Conservation (phyloP, 2,329 filamentous ascomycete genomes). For the Fusarium burgessii region DNA sequence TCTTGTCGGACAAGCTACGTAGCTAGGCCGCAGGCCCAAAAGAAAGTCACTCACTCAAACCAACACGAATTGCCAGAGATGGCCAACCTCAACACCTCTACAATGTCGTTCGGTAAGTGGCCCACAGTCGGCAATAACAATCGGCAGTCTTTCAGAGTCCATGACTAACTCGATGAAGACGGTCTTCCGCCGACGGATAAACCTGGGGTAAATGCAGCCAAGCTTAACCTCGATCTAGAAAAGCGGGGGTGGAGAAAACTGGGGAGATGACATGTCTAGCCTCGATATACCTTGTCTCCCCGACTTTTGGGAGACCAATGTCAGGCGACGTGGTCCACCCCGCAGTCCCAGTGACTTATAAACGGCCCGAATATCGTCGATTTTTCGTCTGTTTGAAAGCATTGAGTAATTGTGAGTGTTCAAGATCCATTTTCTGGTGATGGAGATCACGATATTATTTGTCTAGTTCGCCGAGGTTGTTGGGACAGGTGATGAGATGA, state of each 20-base stretch:
- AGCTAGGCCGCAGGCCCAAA: no score
- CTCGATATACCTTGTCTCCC: background rate
- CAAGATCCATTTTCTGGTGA: background rate
- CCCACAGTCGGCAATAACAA: no score
- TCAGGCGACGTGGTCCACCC: background rate
- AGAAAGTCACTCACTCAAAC: no score
- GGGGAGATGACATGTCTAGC: slow-evolving; percentile 5
- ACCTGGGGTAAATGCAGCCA: slow-evolving; percentile 10
- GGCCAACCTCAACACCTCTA: no score
- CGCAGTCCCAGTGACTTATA: slow-evolving; percentile 3
- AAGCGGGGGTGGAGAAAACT: slow-evolving; percentile 15
- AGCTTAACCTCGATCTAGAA: background rate
- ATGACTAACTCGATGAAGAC: background rate
- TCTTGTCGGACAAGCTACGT: no score
- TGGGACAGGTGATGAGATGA: background rate
- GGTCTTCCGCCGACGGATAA: background rate
- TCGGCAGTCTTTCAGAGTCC: background rate
- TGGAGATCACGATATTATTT: background rate
- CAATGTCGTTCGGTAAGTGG: no score
- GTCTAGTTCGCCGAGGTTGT: background rate
- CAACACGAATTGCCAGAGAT: no score
- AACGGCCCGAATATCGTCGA: slow-evolving; percentile 14
- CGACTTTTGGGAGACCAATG: background rate
- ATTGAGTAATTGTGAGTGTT: slow-evolving; percentile 1
- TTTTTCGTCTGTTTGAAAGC: background rate